Base-by-base conservation (phyloP, 306 rosid species). In the Vigna unguiculata region DNA sequence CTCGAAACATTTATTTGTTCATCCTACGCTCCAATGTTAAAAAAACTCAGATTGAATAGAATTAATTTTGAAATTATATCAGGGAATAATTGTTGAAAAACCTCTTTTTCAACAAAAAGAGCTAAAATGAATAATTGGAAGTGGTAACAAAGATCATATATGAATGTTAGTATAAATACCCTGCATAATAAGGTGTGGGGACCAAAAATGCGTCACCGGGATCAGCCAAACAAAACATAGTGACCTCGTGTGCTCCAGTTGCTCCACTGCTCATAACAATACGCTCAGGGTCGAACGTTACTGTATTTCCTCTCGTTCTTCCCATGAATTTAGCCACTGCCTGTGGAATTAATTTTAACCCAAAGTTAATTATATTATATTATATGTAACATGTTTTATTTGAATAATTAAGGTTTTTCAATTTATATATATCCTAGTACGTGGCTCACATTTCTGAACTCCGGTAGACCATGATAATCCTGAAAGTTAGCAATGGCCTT, bases 201-300 rank as follows among this genome's bases (percentile, higher is more conserved):
- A 93, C 96, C 53, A 93, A 86, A 80, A 91, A 88, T 17, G 97
- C 97, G 19, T 93, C 96, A 0, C 90, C 91, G 5, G 91, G 97
- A 54, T 93, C 89, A 17, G 98, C 98, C 85, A 93, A 79, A 85
- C 98, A 91, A 21, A 93, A 93, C 43, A 84, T 88, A 5, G 86
- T 67, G 76, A 70, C 93, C 81, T 93, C 97, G 46, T 88, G 96
- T 62, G 96, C 98, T 43, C 98, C 97, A 0, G 98, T 93, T 45
- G 97, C 97, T 67, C 98, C 98, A 5, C 98, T 93, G 20, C 97
- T 89, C 98, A 93, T 91, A 20, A 93, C 96, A 72, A 93, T 85
- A 54, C 96, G 91, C 24, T 89, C 91, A 2, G 97, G 90, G 32
- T 89, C 88, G 41, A 89, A 93, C 4, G 24, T 78, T 1, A 89